A percentile compares a stretch with the other conserved stretches of the same genome.
Conservation (phyloP, 73 alveolate genomes). For the Tetrahymena elliotti region DNA sequence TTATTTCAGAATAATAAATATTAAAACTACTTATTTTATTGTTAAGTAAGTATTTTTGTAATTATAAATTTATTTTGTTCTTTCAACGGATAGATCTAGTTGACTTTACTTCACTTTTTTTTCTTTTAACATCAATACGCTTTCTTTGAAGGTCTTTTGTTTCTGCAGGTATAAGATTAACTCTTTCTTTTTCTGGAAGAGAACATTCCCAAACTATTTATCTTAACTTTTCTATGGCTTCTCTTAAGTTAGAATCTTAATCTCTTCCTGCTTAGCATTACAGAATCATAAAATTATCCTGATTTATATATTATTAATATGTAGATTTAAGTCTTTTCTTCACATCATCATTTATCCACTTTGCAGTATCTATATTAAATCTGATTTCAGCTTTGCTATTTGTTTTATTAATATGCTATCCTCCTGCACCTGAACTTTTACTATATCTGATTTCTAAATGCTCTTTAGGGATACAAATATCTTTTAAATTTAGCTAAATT, state of each 20-base stretch:
- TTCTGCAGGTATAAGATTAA: slow-evolving; percentile 27
- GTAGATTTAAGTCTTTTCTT: slow-evolving; percentile 15
- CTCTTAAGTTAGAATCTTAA: slow-evolving; percentile 24
- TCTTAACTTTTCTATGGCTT: slow-evolving; percentile 44
- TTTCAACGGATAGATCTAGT: slow-evolving; percentile 9
- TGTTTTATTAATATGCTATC: slow-evolving; percentile 48
- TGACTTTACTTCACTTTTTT: slow-evolving; percentile 20
- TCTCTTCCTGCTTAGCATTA: slow-evolving; percentile 38
- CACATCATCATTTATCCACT: slow-evolving; percentile 18
- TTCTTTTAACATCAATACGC: slow-evolving; percentile 21
- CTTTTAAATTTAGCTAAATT: neutral
- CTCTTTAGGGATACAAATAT: slow-evolving; percentile 14
- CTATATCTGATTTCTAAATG: slow-evolving; percentile 30
- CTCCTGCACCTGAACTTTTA: slow-evolving; percentile 58
- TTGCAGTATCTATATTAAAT: slow-evolving; percentile 34
- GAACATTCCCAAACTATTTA: slow-evolving; percentile 22
- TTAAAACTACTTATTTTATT: neutral
- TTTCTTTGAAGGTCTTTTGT: neutral
- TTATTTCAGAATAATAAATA: too few species aligned
- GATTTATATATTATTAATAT: slow-evolving; percentile 21
- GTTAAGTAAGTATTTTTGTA: neutral
- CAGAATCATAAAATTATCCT: slow-evolving; percentile 36
- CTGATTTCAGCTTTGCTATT: slow-evolving; percentile 52
- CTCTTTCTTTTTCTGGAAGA: slow-evolving; percentile 27
- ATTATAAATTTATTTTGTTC: neutral